These are phyloP conservation scores for Arachnomyces sp. DNA, from an alignment of 2,329 filamentous ascomycete genomes.

Conservation along the genomic window DNA sequence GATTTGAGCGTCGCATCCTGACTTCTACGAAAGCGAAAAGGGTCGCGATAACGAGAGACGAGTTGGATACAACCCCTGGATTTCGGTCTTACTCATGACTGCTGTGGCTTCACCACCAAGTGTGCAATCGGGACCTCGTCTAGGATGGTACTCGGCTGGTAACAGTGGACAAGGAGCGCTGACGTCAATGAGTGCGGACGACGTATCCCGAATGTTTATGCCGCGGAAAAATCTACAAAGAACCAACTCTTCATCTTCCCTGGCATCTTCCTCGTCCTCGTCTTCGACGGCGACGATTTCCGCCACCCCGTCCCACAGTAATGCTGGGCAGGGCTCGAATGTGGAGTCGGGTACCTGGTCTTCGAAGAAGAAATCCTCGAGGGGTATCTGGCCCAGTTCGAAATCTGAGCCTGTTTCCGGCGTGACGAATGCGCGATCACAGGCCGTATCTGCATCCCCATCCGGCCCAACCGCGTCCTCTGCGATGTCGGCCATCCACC, in stretches of 20 bases:
- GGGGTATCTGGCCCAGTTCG: constrained; percentile 55
- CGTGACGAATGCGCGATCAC: constrained; percentile 53
- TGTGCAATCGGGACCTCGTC: constrained; percentile 52
- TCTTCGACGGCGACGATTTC: constrained; percentile 38
- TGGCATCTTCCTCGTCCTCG: constrained; percentile 56
- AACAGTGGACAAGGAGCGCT: constrained; percentile 52
- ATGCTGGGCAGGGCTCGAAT: constrained; percentile 30
- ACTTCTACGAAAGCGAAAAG: no score
- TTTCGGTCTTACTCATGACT: constrained; percentile 44
- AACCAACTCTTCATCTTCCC: constrained; percentile 82
- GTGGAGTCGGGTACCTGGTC: constrained; percentile 31
- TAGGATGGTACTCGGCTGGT: constrained; percentile 52
- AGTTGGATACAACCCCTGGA: background rate
- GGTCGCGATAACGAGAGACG: no score
- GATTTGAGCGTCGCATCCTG: no score
- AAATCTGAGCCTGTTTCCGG: constrained; percentile 59
- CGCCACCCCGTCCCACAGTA: constrained; percentile 25
- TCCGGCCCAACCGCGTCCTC: constrained; percentile 53
- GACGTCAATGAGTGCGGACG: constrained; percentile 70
- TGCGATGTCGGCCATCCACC: constrained; percentile 55
- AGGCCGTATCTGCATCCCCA: constrained; percentile 51
- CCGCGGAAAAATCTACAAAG: constrained; percentile 80
- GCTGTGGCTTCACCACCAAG: constrained; percentile 57
- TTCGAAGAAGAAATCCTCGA: constrained; percentile 39
- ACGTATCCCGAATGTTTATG: constrained; percentile 79